Percentiles rank a stretch among this genome's conserved stretches.
These are phyloP conservation scores for Podospora didyma DNA, from an alignment of 495 filamentous ascomycete genomes.

Conservation along the genomic window DNA sequence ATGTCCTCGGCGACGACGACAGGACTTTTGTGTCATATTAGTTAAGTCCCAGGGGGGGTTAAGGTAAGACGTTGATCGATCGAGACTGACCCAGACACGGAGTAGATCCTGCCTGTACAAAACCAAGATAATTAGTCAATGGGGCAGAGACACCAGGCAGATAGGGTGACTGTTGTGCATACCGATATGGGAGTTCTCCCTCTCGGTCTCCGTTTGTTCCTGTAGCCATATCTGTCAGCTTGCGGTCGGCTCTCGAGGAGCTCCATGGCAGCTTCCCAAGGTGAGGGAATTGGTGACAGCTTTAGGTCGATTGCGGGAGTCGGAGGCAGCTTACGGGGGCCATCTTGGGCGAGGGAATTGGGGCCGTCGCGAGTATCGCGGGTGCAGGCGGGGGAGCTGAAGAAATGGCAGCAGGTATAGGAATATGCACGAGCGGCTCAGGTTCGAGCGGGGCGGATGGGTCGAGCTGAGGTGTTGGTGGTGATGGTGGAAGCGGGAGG, in stretches of 20 bases:
- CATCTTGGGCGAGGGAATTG: slow-evolving; percentile 51
- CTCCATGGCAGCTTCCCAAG: not conserved
- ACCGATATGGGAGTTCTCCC: slow-evolving; percentile 37
- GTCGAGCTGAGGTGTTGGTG: slow-evolving; percentile 34
- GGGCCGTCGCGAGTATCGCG: slow-evolving; percentile 20
- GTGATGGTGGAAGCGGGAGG: slow-evolving; percentile 37
- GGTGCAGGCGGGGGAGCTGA: slow-evolving; percentile 27
- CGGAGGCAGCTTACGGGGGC: slow-evolving; percentile 49
- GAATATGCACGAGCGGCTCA: slow-evolving; percentile 15
- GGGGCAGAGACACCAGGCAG: slow-evolving; percentile 14
- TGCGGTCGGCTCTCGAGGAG: not conserved
- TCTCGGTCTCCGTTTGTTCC: slow-evolving; percentile 32
- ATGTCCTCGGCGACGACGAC: slow-evolving; percentile 97
- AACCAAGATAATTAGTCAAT: slow-evolving; percentile 11
- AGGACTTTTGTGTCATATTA: slow-evolving; percentile 54
- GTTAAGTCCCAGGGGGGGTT: slow-evolving; percentile 7
- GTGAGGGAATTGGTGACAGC: slow-evolving; percentile 1
- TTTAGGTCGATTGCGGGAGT: not conserved
- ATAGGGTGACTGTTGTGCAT: slow-evolving; percentile 5
- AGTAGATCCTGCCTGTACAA: slow-evolving; percentile 66
- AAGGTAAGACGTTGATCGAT: slow-evolving; percentile 1
- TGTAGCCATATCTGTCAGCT: slow-evolving; percentile 2
- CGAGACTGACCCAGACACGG: slow-evolving; percentile 67
- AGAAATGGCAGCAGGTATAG: slow-evolving; percentile 14
- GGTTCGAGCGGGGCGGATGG: slow-evolving; percentile 22